These are phyloP conservation scores for Kalmusia sp. DNA, from an alignment of 2,329 filamentous ascomycete species.

Conservation along the genomic window DNA sequence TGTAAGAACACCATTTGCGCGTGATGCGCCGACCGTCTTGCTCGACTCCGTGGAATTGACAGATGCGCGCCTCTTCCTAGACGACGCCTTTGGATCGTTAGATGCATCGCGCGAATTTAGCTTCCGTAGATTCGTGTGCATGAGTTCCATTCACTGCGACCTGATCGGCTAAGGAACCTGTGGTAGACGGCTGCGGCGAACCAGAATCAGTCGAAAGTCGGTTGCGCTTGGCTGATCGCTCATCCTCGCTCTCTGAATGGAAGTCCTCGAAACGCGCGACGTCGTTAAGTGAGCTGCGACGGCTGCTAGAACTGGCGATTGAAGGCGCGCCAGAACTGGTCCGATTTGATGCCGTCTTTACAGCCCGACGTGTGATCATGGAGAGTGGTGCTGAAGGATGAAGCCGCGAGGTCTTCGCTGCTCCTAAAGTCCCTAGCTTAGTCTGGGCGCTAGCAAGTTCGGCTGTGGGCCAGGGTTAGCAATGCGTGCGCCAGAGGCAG, in stretches of 20 bases:
- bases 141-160: conserved; percentile 36
- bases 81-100: conserved; percentile 28
- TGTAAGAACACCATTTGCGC: conserved; percentile 42
- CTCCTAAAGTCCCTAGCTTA: too few relatives aligned
- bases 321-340: conserved; percentile 44
- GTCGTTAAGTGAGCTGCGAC: conserved; percentile 48
- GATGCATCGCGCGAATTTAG: conserved; percentile 25
- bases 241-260: conserved; percentile 41
- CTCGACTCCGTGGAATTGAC: conserved; percentile 39
- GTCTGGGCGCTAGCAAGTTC: conserved; percentile 27
- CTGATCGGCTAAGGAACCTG: conserved; percentile 39
- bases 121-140: conserved; percentile 31
- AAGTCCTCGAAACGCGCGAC: conserved; percentile 37
- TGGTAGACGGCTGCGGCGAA: conserved; percentile 38
- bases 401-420: conserved; percentile 49
- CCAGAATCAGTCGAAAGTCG: conserved; percentile 47
- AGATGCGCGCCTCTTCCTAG: conserved; percentile 43
- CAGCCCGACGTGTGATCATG: conserved; percentile 57
- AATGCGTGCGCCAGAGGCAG: conserved; percentile 28
- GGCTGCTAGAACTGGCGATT: conserved; percentile 44
- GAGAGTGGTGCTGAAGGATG: conserved; percentile 56
- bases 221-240: conserved; percentile 46
- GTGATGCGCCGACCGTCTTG: conserved; percentile 30
- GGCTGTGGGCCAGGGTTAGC: conserved; percentile 47
- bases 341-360: conserved; percentile 46